phyloP scores from a whole-genome alignment of 768 basidiomycete species.

The Podaxis sp. region DNA sequence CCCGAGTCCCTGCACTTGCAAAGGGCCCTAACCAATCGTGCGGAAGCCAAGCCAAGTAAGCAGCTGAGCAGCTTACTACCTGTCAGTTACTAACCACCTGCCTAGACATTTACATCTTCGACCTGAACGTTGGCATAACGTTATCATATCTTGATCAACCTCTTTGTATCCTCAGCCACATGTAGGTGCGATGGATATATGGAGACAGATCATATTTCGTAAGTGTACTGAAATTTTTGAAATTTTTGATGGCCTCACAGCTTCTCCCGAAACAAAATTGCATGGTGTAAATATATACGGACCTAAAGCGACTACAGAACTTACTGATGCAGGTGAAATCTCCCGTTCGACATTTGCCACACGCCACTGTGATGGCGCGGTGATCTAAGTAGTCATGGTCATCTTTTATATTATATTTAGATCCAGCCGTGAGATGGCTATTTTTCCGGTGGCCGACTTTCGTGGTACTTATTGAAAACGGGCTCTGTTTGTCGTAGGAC shows the following conservation, averaged over 20 bases:
- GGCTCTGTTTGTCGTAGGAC: neutral
- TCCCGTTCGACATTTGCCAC: neutral
- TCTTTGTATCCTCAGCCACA: no score
- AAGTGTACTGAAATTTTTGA: neutral
- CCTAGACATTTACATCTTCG: no score
- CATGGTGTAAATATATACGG: neutral
- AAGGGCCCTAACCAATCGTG: no score
- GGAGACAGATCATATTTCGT: no score
- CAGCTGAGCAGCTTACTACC: no score
- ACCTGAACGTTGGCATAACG: no score
- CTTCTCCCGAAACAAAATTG: neutral
- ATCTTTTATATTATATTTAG: neutral
- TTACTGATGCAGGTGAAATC: neutral
- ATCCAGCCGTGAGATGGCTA: neutral
- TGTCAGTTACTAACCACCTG: no score
- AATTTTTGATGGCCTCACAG: neutral
- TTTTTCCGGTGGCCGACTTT: neutral
- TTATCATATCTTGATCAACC: no score
- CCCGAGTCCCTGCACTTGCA: no score
- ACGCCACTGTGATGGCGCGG: neutral
- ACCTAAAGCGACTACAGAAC: neutral
- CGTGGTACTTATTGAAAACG: neutral
- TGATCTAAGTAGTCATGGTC: neutral
- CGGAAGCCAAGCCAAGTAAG: no score
- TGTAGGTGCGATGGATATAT: no score